Base-by-base conservation (phyloP, 2,329 filamentous ascomycete species). In the Golovinomyces cichoracearum region DNA sequence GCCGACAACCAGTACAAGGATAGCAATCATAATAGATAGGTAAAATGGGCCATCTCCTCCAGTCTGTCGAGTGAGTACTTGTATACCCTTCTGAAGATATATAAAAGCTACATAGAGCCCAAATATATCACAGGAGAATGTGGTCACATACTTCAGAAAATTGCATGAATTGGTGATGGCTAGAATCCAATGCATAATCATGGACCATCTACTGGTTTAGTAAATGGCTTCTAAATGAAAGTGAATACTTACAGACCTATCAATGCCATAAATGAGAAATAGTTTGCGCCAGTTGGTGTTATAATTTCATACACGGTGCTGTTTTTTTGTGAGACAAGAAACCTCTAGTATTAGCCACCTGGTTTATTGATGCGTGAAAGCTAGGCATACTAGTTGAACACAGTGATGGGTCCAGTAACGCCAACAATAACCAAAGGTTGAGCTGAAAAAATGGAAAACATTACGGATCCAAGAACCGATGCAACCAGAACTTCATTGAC, bases 71-170 rank as follows among this genome's bases (percentile, higher is more conserved):
- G 77, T 78, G 19, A 93, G 71, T 13, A 92, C 82, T 63, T 93
- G 83, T 52, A 93, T 79, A 15, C 84, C 84, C 63, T 93, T 93
- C 59, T 93, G 83, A 19, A 93, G 69, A 60, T 93, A 93, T 62
- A 93, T 88, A 60, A 82, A 85, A 50, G 84, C 84, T 45, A 93
- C 84, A 60, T 93, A 93, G 65, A 93, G 92, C 47, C 84, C 85
- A 55, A 93, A 93, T 57, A 88, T 90, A 62, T 93, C 85, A 64
- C 85, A 93, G 22, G 83, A 84, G 61, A 93, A 93, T 13, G 83
- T 73, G 0, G 85, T 93, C 21, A 93, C 84, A 62, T 86, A 93
- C 58, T 76, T 78, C n/a, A 93, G 68, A 57, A 72, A 80, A 63
- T 93, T 90, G 67, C 85, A 93, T 1, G 83, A 77, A 61, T 93